These are phyloP conservation scores for Mortierella sp. DNA, from an alignment of 371 early-diverging fungal species.

Conservation along the genomic window DNA sequence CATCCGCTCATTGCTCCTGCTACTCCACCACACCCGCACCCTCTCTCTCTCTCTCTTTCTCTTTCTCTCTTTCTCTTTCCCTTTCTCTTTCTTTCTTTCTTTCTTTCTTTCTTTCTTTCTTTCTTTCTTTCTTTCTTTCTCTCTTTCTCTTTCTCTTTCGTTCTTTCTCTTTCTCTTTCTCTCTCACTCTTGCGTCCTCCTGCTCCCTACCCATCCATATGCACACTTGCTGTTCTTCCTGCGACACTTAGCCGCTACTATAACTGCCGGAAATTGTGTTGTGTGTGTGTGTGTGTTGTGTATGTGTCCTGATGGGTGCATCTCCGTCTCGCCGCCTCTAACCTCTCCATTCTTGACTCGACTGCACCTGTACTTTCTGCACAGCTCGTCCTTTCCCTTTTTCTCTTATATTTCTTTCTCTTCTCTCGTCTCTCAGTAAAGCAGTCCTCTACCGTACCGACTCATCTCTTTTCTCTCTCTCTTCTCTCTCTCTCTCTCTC, in stretches of 20 bases:
- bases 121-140: not conserved
- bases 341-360: too few species aligned
- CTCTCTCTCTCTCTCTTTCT: constrained; percentile 4
- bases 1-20: not conserved
- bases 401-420: too few species aligned
- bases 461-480: not conserved
- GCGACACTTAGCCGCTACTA: too few species aligned
- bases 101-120: not conserved
- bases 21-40: not conserved
- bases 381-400: not conserved
- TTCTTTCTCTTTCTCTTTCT: not conserved
- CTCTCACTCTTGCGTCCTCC: not conserved
- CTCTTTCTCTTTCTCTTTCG: not conserved
- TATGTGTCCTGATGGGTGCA: too few species aligned
- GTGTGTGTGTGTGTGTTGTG: too few species aligned
- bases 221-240: too few species aligned
- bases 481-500: not conserved
- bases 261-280: too few species aligned
- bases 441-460: too few species aligned
- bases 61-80: constrained; percentile 11
- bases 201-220: not conserved
- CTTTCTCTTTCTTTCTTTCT: not conserved
- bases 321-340: too few species aligned
- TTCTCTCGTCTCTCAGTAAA: too few species aligned
- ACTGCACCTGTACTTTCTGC: too few species aligned